Evolutionary conservation across 257 asterid genomes (phyloP), one percentile per base, ranked within the genome.

Genomic region (Linderniella brevidens): DNA sequence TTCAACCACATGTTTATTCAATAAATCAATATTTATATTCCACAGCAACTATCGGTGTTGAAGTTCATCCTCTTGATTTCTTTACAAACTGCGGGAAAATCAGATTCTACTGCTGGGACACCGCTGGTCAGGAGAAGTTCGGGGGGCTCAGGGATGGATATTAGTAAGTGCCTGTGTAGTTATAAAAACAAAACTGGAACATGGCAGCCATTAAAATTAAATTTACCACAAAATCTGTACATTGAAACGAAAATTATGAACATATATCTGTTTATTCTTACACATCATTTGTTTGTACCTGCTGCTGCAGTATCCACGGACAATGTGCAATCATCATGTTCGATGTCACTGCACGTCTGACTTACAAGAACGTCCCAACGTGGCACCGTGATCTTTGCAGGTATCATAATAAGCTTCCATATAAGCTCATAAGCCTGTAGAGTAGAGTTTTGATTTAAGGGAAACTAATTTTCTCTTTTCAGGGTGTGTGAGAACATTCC

Each of bases 361-460:
- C n/a, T n/a, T n/a, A n/a, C n/a, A n/a, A n/a, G n/a, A n/a, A n/a
- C 95, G 95, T 80, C 9, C 93, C 95, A 0, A 85, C 92, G 9
- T 85, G 96, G 96, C 96, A 85, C 55, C 85, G 96, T 64, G 96
- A 85, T 68, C 85, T 85, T 64, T 85, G 96, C 79, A 55, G 95
- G 93, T 79, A 62, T 58, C 53, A 61, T 13, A 17, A 3, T 1
- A 48, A 11, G 15, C 11, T 46, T 3, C 3, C 13, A n/a, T n/a
- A n/a, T n/a, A n/a, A n/a, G n/a, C n/a, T n/a, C n/a, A n/a, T n/a
- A n/a, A n/a, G n/a, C n/a, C n/a, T n/a, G n/a, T n/a, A n/a, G n/a
- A 39, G n/a, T 0, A n/a, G 35, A 8, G 36, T 6, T 49, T 35
- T 49, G 11, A 19, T 4, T 12, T 19, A 44, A 4, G 11, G 19